These are phyloP conservation scores for Keqinozyma sinolaborantium DNA, from an alignment of 1,139 yeast genomes.

Conservation along the genomic window DNA sequence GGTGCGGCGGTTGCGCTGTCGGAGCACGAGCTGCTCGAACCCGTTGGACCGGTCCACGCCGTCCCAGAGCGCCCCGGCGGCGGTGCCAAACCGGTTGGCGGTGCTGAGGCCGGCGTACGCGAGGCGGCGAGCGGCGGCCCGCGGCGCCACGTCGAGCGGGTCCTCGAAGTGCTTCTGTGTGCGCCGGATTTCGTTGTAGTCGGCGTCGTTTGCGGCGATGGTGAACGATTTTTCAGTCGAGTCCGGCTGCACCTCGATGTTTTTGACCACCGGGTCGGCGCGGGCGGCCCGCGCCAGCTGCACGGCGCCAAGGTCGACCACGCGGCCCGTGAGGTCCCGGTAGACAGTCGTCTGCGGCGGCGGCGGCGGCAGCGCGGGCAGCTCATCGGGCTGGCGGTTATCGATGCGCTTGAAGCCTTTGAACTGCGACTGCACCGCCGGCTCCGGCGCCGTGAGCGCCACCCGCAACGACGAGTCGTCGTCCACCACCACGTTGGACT, in stretches of 20 bases:
- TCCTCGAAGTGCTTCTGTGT: slow-evolving; percentile 53
- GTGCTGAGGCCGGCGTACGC: slow-evolving; percentile 50
- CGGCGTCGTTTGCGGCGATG: slow-evolving; percentile 32
- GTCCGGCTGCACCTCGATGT: neutral
- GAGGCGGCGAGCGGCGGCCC: slow-evolving; percentile 27
- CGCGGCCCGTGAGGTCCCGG: slow-evolving; percentile 38
- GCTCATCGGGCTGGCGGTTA: slow-evolving; percentile 13
- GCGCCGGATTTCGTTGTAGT: slow-evolving; percentile 32
- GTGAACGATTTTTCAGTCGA: slow-evolving; percentile 15
- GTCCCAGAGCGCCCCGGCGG: slow-evolving; percentile 88
- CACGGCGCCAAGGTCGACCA: slow-evolving; percentile 24
- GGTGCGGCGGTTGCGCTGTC: slow-evolving; percentile 33
- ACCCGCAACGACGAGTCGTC: slow-evolving; percentile 5
- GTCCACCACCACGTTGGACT: slow-evolving; percentile 9
- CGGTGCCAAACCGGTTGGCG: slow-evolving; percentile 69
- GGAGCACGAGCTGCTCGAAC: slow-evolving; percentile 68
- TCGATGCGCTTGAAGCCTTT: slow-evolving; percentile 41
- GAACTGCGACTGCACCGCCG: slow-evolving; percentile 16
- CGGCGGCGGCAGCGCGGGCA: slow-evolving; percentile 2
- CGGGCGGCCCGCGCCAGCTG: slow-evolving; percentile 7
- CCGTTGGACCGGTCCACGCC: slow-evolving; percentile 91
- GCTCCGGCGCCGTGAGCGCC: slow-evolving; percentile 12
- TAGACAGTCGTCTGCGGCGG: slow-evolving; percentile 25
- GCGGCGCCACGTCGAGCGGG: slow-evolving; percentile 52
- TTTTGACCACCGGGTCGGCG: slow-evolving; percentile 3